Evolutionary conservation across 179 eudicot genomes (phyloP).

Genomic region (Beta macrorhiza): DNA sequence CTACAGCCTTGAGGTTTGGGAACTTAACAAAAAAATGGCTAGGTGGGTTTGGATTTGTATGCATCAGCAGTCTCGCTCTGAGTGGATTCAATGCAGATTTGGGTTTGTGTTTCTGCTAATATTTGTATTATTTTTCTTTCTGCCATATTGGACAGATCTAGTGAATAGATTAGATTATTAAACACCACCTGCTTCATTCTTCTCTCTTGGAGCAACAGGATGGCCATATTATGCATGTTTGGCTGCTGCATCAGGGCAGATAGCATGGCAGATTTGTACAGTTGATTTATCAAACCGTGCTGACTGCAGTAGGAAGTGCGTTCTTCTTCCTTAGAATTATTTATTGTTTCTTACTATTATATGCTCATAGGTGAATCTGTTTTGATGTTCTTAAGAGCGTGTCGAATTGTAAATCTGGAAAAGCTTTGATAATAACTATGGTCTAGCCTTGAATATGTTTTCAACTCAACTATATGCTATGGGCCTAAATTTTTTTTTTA

Average conservation of each 20-base stretch:
- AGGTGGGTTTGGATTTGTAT: constrained; percentile 70
- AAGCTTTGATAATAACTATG: not conserved
- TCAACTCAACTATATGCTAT: not conserved
- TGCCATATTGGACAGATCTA: not conserved
- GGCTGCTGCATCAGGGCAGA: constrained; percentile 66
- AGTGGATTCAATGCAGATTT: constrained; percentile 71
- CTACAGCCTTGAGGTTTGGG: constrained; percentile 87
- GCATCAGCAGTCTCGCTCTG: constrained; percentile 64
- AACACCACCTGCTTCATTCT: not conserved
- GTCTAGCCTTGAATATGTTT: not conserved
- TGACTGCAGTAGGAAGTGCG: constrained; percentile 85
- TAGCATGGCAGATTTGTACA: constrained; percentile 80
- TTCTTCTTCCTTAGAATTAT: constrained; percentile 17
- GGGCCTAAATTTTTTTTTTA: no score
- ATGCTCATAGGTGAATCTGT: not conserved
- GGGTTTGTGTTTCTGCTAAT: constrained; percentile 37
- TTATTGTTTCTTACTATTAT: not conserved
- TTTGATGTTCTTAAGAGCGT: not conserved
- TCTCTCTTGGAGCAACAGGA: constrained; percentile 43
- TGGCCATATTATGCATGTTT: constrained; percentile 80
- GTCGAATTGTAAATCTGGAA: not conserved
- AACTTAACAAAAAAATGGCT: constrained; percentile 79
- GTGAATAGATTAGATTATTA: not conserved
- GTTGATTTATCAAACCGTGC: constrained; percentile 74
- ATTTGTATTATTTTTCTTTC: not conserved